Conservation (phyloP, 805 yeast species). For the Saccharomyces jurei region DNA sequence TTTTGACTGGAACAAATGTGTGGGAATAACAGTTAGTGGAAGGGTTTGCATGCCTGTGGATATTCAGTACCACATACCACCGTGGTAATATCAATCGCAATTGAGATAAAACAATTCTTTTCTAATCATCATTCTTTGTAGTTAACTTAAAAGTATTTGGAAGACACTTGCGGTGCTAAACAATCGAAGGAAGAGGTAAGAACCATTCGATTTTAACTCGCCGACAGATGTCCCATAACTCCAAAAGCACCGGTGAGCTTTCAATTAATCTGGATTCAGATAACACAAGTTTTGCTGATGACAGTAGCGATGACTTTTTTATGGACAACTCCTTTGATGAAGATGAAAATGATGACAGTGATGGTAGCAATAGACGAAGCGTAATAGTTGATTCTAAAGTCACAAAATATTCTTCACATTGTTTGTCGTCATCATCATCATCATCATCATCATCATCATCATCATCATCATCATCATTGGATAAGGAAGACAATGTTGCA, state of each 20-base stretch:
- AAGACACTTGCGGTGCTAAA: background rate
- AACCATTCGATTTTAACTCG: background rate
- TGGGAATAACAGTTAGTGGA: background rate
- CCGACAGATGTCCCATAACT: background rate
- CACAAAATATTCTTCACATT: background rate
- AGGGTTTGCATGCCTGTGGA: background rate
- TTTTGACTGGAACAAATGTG: background rate
- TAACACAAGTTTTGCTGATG: background rate
- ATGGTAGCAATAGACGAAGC: background rate
- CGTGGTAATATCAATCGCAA: background rate
- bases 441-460: background rate
- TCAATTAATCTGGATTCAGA: background rate
- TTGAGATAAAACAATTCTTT: background rate
- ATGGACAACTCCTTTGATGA: conserved; percentile 6
- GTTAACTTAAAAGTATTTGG: background rate
- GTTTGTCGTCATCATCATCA: background rate
- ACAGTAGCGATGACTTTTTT: conserved; percentile 8
- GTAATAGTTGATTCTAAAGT: background rate
- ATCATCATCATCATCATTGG: background rate
- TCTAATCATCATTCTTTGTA: background rate
- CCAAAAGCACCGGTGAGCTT: background rate
- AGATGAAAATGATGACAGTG: background rate
- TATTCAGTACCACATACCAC: background rate
- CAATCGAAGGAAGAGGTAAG: background rate
- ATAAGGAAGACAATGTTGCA: background rate